Evolutionary conservation across 2,329 filamentous ascomycete species (phyloP).

Genomic region (Colletotrichum aenigma): DNA sequence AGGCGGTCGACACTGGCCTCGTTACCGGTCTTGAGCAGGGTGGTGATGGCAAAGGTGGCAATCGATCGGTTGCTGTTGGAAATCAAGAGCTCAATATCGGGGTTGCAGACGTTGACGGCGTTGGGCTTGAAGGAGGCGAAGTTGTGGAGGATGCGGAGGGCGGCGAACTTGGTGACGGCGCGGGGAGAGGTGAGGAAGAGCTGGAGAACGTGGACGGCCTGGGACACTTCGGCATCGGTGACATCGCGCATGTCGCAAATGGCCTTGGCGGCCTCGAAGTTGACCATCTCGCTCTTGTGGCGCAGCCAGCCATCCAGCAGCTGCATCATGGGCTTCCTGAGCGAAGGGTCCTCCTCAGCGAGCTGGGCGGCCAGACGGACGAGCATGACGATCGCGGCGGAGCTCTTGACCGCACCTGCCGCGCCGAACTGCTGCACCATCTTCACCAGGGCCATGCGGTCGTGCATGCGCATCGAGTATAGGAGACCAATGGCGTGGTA

Average conservation of each 20-base stretch:
- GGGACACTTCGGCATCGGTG: constrained; percentile 86
- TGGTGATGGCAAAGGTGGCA: constrained; percentile 97
- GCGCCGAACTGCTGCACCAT: constrained; percentile 99
- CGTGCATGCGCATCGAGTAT: constrained; percentile 97
- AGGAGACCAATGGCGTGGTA: constrained; percentile 97
- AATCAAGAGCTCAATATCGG: constrained; percentile 95
- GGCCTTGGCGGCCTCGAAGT: constrained; percentile 98
- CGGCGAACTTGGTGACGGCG: constrained; percentile 96
- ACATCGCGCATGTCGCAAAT: constrained; percentile 96
- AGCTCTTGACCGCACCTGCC: constrained; percentile 91
- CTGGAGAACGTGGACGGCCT: constrained; percentile 94
- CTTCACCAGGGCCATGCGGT: constrained; percentile 98
- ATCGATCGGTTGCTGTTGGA: constrained; percentile 97
- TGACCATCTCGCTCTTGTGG: constrained; percentile 99
- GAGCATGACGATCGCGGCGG: constrained; percentile 88
- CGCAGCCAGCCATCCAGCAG: constrained; percentile 94
- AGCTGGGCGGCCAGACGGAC: constrained; percentile 92
- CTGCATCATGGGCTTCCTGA: constrained; percentile 96
- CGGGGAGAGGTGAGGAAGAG: constrained; percentile 95
- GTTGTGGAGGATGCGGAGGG: constrained; percentile 93
- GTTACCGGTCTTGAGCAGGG: constrained; percentile 96
- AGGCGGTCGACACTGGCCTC: constrained; percentile 95
- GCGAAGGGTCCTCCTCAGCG: constrained; percentile 87
- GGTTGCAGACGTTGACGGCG: constrained; percentile 91
- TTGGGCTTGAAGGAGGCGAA: constrained; percentile 97